Evolutionary conservation across 306 rosid species (phyloP).

Genomic region (Vachellia collinsii): DNA sequence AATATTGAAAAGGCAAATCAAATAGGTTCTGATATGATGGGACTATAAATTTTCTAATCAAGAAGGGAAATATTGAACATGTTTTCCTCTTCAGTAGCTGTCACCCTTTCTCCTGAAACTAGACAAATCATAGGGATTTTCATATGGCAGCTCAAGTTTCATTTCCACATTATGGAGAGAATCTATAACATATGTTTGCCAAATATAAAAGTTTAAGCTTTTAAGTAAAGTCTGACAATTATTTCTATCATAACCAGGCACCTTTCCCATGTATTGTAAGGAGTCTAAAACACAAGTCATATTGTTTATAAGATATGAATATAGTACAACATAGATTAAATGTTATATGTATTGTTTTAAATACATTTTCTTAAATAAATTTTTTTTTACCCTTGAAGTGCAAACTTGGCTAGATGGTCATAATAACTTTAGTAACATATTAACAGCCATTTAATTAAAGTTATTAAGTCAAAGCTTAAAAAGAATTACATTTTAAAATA

Average conservation of each 20-base stretch:
- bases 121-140: slow-evolving; percentile 42
- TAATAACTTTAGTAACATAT: neutral
- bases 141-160: slow-evolving; percentile 17
- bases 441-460: neutral
- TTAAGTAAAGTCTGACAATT: neutral
- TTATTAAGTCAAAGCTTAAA: neutral
- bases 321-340: too few relatives aligned
- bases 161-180: neutral
- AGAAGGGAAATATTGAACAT: slow-evolving; percentile 34
- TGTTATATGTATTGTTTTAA: neutral
- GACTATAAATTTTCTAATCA: slow-evolving; percentile 40
- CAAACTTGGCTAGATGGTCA: neutral
- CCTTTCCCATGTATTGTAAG: too few relatives aligned
- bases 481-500: neutral
- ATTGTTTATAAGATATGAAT: too few relatives aligned
- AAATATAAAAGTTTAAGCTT: neutral
- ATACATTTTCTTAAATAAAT: neutral
- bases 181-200: slow-evolving; percentile 8
- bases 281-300: too few relatives aligned
- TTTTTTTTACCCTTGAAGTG: neutral
- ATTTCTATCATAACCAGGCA: neutral
- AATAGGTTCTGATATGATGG: slow-evolving; percentile 34
- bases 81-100: slow-evolving; percentile 44
- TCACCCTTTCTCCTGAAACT: slow-evolving; percentile 46
- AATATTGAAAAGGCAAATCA: slow-evolving; percentile 30